A percentile compares a stretch with the other conserved stretches of the same genome.
phyloP scores from a whole-genome alignment of 2,329 filamentous ascomycete species.

The Pseudogymnoascus sp. region DNA sequence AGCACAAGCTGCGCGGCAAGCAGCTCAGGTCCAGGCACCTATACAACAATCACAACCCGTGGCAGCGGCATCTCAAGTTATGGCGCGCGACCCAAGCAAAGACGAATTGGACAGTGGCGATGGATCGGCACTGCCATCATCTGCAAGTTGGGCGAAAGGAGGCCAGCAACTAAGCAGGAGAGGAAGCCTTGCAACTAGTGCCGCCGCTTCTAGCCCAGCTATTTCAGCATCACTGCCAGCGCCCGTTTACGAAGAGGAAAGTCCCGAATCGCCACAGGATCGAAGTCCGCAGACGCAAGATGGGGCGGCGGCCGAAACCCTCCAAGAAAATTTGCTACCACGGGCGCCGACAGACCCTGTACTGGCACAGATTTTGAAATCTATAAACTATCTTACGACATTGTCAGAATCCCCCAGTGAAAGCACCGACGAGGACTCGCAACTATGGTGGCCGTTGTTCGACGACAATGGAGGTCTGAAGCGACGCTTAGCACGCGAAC shows the following conservation, averaged over 20 bases:
- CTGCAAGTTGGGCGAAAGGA: conserved; percentile 82
- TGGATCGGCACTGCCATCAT: conserved; percentile 81
- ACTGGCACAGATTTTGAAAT: conserved; percentile 35
- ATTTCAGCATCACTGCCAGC: conserved; percentile 51
- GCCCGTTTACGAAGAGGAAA: conserved; percentile 39
- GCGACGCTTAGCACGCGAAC: conserved; percentile 51
- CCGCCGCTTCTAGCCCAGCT: conserved; percentile 73
- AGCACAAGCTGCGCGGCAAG: conserved; percentile 45
- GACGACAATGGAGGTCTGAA: conserved; percentile 76
- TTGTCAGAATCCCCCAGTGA: background rate
- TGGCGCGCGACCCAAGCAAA: conserved; percentile 69
- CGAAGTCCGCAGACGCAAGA: conserved; percentile 11
- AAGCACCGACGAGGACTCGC: conserved; percentile 23
- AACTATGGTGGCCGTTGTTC: conserved; percentile 51
- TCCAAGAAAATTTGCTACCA: conserved; percentile 12
- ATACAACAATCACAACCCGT: conserved; percentile 26
- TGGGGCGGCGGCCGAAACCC: conserved; percentile 9
- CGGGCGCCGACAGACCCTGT: conserved; percentile 18
- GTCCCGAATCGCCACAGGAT: conserved; percentile 30
- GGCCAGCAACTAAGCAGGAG: conserved; percentile 57
- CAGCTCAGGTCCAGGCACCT: conserved; percentile 31
- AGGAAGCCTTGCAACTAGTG: conserved; percentile 73
- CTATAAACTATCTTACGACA: conserved; percentile 33
- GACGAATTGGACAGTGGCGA: conserved; percentile 69
- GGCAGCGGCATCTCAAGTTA: conserved; percentile 44